Evolutionary conservation across 352 stramenopile genomes (phyloP), one percentile per base, ranked within the genome.

Genomic region (Thraustochytrium striatum): DNA sequence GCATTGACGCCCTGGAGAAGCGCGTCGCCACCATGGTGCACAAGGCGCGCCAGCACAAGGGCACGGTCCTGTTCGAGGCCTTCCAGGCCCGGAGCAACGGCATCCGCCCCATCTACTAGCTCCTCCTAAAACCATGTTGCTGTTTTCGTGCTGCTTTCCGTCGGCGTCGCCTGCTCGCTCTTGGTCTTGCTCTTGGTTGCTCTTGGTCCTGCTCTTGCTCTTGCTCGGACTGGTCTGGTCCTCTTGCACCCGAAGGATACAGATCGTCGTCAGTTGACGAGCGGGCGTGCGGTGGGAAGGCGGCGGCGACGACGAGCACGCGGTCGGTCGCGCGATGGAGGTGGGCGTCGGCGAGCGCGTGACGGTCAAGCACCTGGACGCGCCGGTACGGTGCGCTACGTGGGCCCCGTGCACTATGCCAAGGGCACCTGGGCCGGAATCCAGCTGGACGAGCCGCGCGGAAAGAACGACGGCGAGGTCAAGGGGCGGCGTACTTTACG

Each of bases 381-480:
- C 53, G 88, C 95, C 36, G 97, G 96, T 32, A 84, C 84, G 30
- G 91, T 99, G 41, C 85, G 87, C 36, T 99, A 90, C 83, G 58
- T 98, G 8, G 97, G 96, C 13, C 81, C 92, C 81, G 90, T 98
- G 47, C 83, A 94, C 16, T 25, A 69, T 8, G 32, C 21, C 36
- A 82, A 81, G 59, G 65, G 73, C 21, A 92, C 94, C 82, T 89
- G 86, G 86, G 86, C 83, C 16, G 79, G 79, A 25, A 75, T 83
- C 32, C n/a, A 81, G 59, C 43, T 83, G 57, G 79, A 83, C 65
- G 72, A 83, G 47, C 78, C 79, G 11, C 8, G 78, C 0, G 79
- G 79, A 13, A 78, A 79, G 32, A 80, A 57, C 33, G 68, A 83
- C 65, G 79, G 79, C 16, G 39, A 30, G 21, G 59, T 80, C 38